Evolutionary conservation across 225 moss, liverwort and hornwort genomes (phyloP).

Genomic region (Rhytidiadelphus loreus): DNA sequence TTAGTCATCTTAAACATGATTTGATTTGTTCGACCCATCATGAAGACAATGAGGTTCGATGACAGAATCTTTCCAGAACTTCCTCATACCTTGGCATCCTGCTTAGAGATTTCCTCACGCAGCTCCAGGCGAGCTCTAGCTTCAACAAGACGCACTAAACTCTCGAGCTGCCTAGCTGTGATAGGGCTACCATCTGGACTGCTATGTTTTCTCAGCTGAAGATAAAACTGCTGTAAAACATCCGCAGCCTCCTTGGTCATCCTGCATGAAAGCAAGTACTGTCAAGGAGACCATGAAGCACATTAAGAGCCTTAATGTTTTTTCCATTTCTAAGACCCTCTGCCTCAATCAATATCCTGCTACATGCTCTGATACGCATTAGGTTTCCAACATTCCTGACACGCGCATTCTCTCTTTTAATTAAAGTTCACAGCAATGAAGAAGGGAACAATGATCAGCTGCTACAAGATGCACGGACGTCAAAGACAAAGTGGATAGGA

Average conservation of each 20-base stretch:
- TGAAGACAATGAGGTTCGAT: neutral
- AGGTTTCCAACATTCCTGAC: neutral
- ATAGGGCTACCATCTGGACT: conserved; percentile 91
- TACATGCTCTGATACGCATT: neutral
- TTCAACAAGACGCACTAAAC: conserved; percentile 91
- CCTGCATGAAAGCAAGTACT: conserved; percentile 28
- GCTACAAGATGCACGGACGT: neutral
- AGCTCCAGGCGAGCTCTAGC: conserved; percentile 93
- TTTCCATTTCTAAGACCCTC: neutral
- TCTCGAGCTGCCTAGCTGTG: conserved; percentile 94
- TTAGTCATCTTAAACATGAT: neutral
- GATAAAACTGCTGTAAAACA: conserved; percentile 89
- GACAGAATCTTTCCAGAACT: neutral
- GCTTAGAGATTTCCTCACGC: conserved; percentile 81
- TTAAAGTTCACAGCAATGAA: neutral
- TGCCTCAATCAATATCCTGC: neutral
- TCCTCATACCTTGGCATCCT: conserved; percentile 73
- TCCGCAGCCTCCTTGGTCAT: conserved; percentile 77
- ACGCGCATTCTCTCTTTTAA: neutral
- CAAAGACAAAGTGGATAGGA: neutral
- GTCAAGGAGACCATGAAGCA: neutral
- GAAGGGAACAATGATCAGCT: neutral
- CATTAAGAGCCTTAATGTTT: neutral
- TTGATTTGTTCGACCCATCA: neutral
- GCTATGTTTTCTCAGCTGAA: conserved; percentile 69